A percentile compares a stretch with the other conserved stretches of the same genome.
Evolutionary conservation across 306 rosid species (phyloP).

Genomic region (Prunus armeniaca): DNA sequence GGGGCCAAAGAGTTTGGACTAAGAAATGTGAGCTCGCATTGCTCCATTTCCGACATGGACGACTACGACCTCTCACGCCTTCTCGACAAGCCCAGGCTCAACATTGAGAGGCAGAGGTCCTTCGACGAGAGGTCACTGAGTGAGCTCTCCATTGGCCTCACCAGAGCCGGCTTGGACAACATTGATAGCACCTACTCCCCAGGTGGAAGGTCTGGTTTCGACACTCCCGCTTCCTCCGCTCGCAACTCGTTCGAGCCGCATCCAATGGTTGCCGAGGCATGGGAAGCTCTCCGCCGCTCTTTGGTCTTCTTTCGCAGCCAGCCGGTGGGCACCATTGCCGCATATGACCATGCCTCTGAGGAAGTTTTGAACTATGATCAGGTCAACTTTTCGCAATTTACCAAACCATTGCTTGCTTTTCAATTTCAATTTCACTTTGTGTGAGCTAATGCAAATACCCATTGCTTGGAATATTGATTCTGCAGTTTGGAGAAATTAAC

Average conservation of each 20-base stretch:
- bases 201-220: conserved; percentile 73
- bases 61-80: conserved; percentile 71
- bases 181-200: conserved; percentile 66
- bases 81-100: conserved; percentile 68
- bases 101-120: conserved; percentile 81
- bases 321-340: conserved; percentile 91
- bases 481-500: neutral
- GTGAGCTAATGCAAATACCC: neutral
- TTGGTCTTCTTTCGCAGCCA: conserved; percentile 63
- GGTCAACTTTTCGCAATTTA: conserved; percentile 32
- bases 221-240: conserved; percentile 72
- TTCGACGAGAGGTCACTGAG: conserved; percentile 94
- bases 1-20: conserved; percentile 51
- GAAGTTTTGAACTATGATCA: conserved; percentile 90
- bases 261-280: conserved; percentile 91
- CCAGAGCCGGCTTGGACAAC: conserved; percentile 55
- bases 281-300: conserved; percentile 85
- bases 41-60: conserved; percentile 79
- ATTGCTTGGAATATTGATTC: neutral
- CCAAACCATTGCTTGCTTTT: neutral
- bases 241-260: conserved; percentile 94
- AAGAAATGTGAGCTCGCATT: conserved; percentile 59
- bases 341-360: conserved; percentile 77
- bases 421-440: neutral
- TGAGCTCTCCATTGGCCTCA: conserved; percentile 64